Conservation (phyloP, 306 rosid genomes). For the Quercus wislizeni region DNA sequence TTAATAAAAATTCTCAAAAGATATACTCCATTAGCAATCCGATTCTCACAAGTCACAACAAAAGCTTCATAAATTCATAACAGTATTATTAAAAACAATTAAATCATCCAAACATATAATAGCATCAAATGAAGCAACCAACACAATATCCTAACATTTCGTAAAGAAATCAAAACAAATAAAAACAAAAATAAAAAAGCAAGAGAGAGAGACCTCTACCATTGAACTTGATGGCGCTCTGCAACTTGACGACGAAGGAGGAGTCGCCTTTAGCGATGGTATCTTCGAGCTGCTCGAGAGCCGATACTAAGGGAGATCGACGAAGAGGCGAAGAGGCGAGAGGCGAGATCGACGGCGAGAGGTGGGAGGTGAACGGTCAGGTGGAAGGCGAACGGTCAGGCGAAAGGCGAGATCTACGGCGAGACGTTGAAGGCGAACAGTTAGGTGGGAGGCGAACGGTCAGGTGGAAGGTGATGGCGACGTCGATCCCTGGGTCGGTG, state of each 20-base stretch:
- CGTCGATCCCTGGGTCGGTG: too few relatives aligned
- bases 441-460: too few relatives aligned
- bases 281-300: slow-evolving; percentile 77
- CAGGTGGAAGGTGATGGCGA: too few relatives aligned
- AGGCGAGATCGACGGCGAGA: too few relatives aligned
- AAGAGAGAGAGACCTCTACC: slow-evolving; percentile 60
- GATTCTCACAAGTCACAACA: not conserved
- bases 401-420: too few relatives aligned
- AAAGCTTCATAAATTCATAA: not conserved
- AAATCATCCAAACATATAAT: not conserved
- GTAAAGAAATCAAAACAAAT: not conserved
- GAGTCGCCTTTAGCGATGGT: slow-evolving; percentile 60
- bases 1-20: not conserved
- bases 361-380: too few relatives aligned
- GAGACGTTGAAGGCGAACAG: too few relatives aligned
- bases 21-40: not conserved
- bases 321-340: too few relatives aligned
- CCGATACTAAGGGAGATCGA: not conserved
- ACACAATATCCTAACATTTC: not conserved
- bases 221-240: slow-evolving; percentile 80
- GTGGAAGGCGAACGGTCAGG: too few relatives aligned
- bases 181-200: not conserved
- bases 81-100: not conserved
- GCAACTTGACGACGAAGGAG: slow-evolving; percentile 57
- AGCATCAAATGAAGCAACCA: not conserved